A percentile compares a stretch with the other conserved stretches of the same genome.
Evolutionary conservation across 352 stramenopile species (phyloP).

Genomic region (Phytophthora colocasiae): DNA sequence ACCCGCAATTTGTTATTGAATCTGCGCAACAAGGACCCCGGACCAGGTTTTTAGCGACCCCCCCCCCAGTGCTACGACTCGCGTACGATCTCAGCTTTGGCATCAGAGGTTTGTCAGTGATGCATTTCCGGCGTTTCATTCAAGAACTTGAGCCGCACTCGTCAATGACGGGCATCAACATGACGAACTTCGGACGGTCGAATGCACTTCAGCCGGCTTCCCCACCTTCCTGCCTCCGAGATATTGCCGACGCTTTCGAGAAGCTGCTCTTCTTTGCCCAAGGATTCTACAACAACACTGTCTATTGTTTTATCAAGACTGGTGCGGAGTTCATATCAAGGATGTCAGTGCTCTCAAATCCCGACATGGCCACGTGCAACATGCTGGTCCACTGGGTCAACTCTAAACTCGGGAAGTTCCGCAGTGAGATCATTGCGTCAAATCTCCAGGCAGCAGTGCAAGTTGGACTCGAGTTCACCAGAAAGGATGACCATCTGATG

Average conservation of each 20-base stretch:
- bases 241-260: conserved; percentile 2
- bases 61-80: conserved; percentile 3
- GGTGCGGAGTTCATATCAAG: conserved; percentile 4
- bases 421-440: conserved; percentile 3
- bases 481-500: conserved; percentile 12
- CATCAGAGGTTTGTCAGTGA: conserved; percentile 7
- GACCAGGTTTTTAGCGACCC: conserved; percentile 15
- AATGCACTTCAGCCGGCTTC: conserved; percentile 3
- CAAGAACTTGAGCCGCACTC: background rate
- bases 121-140: conserved; percentile 12
- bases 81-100: conserved; percentile 19
- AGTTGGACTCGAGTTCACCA: conserved; percentile 1
- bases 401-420: conserved; percentile 18
- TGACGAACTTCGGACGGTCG: conserved; percentile 12
- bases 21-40: conserved; percentile 2
- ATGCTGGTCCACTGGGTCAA: conserved; percentile 20
- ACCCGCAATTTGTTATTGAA: conserved; percentile 18
- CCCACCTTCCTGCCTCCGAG: background rate
- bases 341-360: background rate
- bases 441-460: background rate
- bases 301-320: conserved; percentile 10
- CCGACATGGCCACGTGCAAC: background rate
- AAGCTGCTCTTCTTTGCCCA: conserved; percentile 3
- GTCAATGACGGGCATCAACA: background rate
- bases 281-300: conserved; percentile 1